Base-by-base conservation (phyloP, 257 asterid genomes). In the Primulina eburnea region DNA sequence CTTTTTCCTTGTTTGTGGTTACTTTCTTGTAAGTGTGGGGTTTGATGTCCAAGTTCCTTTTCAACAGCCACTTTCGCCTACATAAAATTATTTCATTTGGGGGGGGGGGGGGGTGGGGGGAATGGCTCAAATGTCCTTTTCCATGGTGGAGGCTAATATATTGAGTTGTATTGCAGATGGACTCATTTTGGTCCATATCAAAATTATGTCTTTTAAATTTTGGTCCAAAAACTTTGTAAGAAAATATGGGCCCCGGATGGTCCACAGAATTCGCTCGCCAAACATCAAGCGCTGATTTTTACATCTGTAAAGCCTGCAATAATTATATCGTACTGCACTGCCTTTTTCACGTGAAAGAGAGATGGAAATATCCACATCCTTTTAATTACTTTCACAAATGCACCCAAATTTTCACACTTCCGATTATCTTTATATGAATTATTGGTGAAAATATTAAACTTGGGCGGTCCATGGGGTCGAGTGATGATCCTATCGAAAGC, bases 71-170 rank as follows among this genome's bases (percentile, higher is more conserved):
- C 67, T 37, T 40, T 63, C 67, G 64, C 83, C 79, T 71, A 79
- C 83, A 79, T 26, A 34, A 12, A 59, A 67, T 62, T 16, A 74
- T 74, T 64, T 72, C 73, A 77, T n/a, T 53, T 70, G n/a, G 6
- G 35, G 35, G 35, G 4, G n/a, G n/a, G n/a, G n/a, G n/a, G n/a
- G n/a, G 0, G 24, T 21, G 24, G 24, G 24, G 24, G 24, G 0
- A n/a, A n/a, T n/a, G n/a, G 35, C 35, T 33, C 3, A 33, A 33
- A 33, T 33, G 56, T 47, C 6, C 7, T 47, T 47, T 47, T 47
- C 56, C 18, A 47, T 47, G 7, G 56, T 0, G 4, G 5, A 14
- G 56, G 18, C 2, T 28, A 2, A 28, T 28, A 40, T 11, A 12
- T 40, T 11, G 6, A 40, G 52, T 3, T 11, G 52, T 38, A 14